phyloP scores from a whole-genome alignment of 805 yeast species.

The Dipodascopsis tothii region DNA sequence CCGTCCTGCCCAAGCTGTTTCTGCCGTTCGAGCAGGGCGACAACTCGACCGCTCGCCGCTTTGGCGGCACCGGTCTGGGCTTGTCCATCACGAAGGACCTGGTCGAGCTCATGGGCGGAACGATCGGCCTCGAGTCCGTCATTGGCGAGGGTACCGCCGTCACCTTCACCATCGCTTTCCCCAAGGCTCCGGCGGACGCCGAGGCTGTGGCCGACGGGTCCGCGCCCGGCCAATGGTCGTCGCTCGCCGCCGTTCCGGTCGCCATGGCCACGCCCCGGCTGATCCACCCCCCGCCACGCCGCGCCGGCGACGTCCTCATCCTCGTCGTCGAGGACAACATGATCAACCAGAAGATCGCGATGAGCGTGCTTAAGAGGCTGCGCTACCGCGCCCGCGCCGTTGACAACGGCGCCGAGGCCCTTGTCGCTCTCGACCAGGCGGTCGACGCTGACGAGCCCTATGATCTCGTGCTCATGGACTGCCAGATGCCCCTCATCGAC shows the following conservation, averaged over 20 bases:
- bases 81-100: slow-evolving; percentile 43
- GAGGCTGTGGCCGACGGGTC: slow-evolving; percentile 27
- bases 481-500: slow-evolving; percentile 25
- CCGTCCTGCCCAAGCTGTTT: slow-evolving; percentile 40
- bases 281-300: neutral
- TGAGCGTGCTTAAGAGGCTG: slow-evolving; percentile 15
- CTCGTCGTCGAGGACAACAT: slow-evolving; percentile 22
- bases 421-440: slow-evolving; percentile 12
- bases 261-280: neutral
- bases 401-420: slow-evolving; percentile 21
- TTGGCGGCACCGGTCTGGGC: slow-evolving; percentile 50
- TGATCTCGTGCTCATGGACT: slow-evolving; percentile 22
- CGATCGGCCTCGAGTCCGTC: slow-evolving; percentile 39
- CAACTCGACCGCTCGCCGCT: slow-evolving; percentile 44
- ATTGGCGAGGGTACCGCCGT: slow-evolving; percentile 45
- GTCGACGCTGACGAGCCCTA: slow-evolving; percentile 6
- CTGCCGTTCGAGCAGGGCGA: slow-evolving; percentile 52
- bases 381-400: slow-evolving; percentile 19
- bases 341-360: slow-evolving; percentile 22
- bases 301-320: slow-evolving; percentile 4
- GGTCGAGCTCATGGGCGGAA: slow-evolving; percentile 45
- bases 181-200: slow-evolving; percentile 10
- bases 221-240: neutral
- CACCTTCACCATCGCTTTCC: slow-evolving; percentile 32
- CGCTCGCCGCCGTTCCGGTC: neutral